These are phyloP conservation scores for Lagenaria siceraria DNA, from an alignment of 306 rosid genomes.

Conservation along the genomic window DNA sequence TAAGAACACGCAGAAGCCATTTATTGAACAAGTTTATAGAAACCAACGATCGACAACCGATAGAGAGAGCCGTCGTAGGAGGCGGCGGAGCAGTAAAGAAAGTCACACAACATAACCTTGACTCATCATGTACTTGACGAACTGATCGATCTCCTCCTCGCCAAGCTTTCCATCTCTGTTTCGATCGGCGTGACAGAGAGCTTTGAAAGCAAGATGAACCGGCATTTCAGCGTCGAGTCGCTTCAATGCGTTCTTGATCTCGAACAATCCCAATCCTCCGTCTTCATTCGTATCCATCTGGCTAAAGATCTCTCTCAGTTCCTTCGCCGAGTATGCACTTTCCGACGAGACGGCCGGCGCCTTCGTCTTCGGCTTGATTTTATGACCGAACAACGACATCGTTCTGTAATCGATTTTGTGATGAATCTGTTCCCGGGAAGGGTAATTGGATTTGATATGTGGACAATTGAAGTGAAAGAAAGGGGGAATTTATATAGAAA, in stretches of 20 bases:
- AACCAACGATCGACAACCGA: not conserved
- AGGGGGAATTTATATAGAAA: not conserved
- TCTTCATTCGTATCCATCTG: conserved; percentile 9
- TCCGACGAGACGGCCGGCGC: not conserved
- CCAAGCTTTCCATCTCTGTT: conserved; percentile 3
- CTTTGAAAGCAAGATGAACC: not conserved
- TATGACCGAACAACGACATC: not conserved
- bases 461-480: not conserved
- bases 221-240: not conserved
- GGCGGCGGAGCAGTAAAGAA: not conserved
- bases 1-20: not conserved
- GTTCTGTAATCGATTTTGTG: not conserved
- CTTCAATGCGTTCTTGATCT: conserved; percentile 10
- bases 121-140: not conserved
- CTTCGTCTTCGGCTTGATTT: not conserved
- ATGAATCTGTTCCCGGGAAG: not conserved
- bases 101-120: conserved; percentile 1
- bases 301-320: conserved; percentile 1
- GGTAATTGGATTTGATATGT: not conserved
- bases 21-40: not conserved
- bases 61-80: no score
- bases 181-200: conserved; percentile 5
- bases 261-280: conserved; percentile 10
- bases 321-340: not conserved
- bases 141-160: conserved; percentile 1